These are phyloP conservation scores for Agaricales sp. DNA, from an alignment of 1,284 basidiomycete species.

Conservation along the genomic window DNA sequence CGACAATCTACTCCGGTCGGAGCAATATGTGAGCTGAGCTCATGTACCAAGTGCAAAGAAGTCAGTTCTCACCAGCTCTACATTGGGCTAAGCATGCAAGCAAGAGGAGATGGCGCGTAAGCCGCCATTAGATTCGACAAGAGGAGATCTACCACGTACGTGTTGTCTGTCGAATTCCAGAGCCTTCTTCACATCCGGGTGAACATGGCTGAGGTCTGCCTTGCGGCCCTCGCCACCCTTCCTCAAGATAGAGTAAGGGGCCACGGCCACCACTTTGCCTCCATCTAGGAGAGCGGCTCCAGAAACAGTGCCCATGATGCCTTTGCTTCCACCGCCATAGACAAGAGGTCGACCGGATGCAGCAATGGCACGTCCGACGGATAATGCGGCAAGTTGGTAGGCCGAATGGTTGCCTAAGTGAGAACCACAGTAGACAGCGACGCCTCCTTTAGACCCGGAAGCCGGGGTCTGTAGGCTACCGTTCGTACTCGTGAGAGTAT, in stretches of 20 bases:
- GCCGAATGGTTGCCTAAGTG: slow-evolving; percentile 53
- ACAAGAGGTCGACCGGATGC: slow-evolving; percentile 56
- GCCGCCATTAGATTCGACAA: too few relatives aligned
- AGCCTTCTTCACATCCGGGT: background rate
- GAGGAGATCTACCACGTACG: too few relatives aligned
- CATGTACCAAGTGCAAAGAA: background rate
- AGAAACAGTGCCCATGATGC: slow-evolving; percentile 85
- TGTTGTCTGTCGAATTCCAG: background rate
- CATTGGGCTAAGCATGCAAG: slow-evolving; percentile 8
- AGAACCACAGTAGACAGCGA: slow-evolving; percentile 77
- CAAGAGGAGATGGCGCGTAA: too few relatives aligned
- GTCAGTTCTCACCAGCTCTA: slow-evolving; percentile 2
- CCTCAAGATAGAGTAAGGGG: slow-evolving; percentile 67
- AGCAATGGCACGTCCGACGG: slow-evolving; percentile 69
- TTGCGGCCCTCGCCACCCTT: slow-evolving; percentile 44
- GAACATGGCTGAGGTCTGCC: slow-evolving; percentile 24
- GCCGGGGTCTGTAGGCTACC: too few relatives aligned
- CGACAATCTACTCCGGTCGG: slow-evolving; percentile 41
- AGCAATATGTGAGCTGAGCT: background rate
- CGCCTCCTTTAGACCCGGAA: too few relatives aligned
- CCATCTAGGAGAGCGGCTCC: slow-evolving; percentile 55
- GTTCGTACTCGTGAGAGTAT: too few relatives aligned
- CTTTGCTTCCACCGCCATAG: slow-evolving; percentile 79
- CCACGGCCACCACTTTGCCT: slow-evolving; percentile 73
- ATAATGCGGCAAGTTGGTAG: slow-evolving; percentile 58